phyloP scores from a whole-genome alignment of 2,329 filamentous ascomycete genomes.

The Paraphaeosphaeria sporulosa region DNA sequence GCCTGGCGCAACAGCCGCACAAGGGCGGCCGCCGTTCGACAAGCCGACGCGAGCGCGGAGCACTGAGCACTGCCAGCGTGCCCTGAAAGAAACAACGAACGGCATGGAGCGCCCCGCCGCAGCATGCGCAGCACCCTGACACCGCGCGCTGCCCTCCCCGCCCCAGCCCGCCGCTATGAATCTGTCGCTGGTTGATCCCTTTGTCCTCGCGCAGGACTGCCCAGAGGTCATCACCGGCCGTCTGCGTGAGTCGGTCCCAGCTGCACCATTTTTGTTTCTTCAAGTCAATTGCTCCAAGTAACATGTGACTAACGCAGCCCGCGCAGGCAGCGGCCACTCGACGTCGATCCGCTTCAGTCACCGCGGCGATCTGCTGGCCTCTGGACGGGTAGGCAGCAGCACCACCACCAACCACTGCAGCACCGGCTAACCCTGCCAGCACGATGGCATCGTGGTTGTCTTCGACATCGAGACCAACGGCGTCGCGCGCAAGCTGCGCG shows the following conservation, averaged over 20 bases:
- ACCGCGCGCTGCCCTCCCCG: conserved; percentile 24
- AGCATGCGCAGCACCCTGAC: conserved; percentile 27
- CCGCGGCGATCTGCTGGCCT: conserved; percentile 92
- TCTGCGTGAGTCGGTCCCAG: conserved; percentile 69
- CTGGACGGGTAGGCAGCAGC: conserved; percentile 72
- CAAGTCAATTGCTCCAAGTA: too few species aligned
- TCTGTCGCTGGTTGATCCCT: conserved; percentile 74
- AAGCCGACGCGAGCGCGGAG: not conserved
- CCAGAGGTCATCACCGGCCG: conserved; percentile 89
- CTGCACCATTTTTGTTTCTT: conserved; percentile 57
- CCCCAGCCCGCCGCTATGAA: conserved; percentile 63
- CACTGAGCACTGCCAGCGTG: not conserved
- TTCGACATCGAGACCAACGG: conserved; percentile 99
- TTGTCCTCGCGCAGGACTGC: conserved; percentile 80
- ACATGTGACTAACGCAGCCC: conserved; percentile 22
- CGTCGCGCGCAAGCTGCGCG: conserved; percentile 90
- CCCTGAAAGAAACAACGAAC: too few species aligned
- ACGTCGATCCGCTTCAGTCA: conserved; percentile 86
- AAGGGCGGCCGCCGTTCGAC: not conserved
- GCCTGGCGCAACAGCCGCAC: conserved; percentile 1
- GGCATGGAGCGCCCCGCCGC: conserved; percentile 11
- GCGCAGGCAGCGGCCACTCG: conserved; percentile 66
- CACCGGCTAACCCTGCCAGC: conserved; percentile 48
- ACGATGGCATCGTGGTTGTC: conserved; percentile 91
- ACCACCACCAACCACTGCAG: conserved; percentile 21